Evolutionary conservation across 176 grass and related monocot species (phyloP), one percentile per base, ranked within the genome.

Genomic region (Poa annua): DNA sequence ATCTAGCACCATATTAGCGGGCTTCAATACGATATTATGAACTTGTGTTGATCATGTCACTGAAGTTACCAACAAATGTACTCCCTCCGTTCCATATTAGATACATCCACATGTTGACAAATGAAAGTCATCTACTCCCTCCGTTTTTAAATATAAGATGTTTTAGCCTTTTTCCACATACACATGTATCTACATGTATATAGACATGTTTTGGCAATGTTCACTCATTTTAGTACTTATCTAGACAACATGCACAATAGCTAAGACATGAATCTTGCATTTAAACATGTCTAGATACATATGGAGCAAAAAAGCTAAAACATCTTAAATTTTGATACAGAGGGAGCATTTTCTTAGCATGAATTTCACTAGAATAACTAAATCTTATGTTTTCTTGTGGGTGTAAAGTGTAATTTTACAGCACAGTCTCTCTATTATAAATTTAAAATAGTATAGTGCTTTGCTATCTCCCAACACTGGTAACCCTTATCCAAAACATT

Each of bases 401-500:
- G 47, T 29, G 34, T 14, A 45, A 47, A 65, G 7, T 44, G 0
- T 79, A 34, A 14, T 7, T 35, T 57, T 32, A 42, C 29, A 3
- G 7, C 26, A 60, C 49, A 33, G 57, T 70, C 83, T 78, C 24
- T 2, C 29, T 29, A 29, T 29, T 29, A 29, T 29, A 29, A 29
- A 29, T 48, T 68, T 54, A 34, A 56, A 13, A 25, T 56, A 66
- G 36, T 57, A 19, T 19, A 38, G 1, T 62, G 59, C 26, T 9
- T 1, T 33, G 7, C 54, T 62, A 38, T 73, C 33, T 66, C 12
- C 49, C 36, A 50, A 74, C 66, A 14, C 3, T 53, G 33, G 56
- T 80, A 34, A 91, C 16, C 2, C 7, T 17, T 25, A 4, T 50
- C 22, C 15, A 56, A 73, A 78, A 17, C 41, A 78, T 87, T 81